These are phyloP conservation scores for Eucalyptus sp. DNA, from an alignment of 345 rosid species.

Conservation along the genomic window DNA sequence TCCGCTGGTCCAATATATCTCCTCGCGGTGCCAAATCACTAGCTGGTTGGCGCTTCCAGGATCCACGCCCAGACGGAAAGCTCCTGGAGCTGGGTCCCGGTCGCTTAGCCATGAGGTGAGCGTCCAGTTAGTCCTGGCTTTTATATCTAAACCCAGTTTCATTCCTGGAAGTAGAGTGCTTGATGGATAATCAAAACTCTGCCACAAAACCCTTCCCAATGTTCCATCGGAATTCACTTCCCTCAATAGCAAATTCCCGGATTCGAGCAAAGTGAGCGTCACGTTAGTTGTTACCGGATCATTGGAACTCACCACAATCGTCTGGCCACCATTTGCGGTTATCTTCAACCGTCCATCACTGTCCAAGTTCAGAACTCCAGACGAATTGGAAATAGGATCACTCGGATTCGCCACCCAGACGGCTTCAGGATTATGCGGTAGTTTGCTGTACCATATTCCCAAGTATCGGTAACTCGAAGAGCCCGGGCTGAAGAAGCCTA, in stretches of 20 bases:
- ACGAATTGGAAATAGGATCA: conserved; percentile 32
- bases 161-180: conserved; percentile 46
- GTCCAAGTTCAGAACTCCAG: conserved; percentile 29
- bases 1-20: conserved; percentile 51
- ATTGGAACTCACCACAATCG: conserved; percentile 18
- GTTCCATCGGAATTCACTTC: conserved; percentile 4
- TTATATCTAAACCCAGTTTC: conserved; percentile 46
- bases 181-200: conserved; percentile 56
- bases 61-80: conserved; percentile 49
- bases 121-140: conserved; percentile 27
- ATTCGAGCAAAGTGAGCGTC: conserved; percentile 30
- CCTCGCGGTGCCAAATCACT: conserved; percentile 29
- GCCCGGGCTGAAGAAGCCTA: conserved; percentile 51
- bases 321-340: conserved; percentile 7
- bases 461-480: conserved; percentile 34
- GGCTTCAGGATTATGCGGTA: conserved; percentile 16
- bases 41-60: conserved; percentile 26
- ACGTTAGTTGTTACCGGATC: conserved; percentile 1
- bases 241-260: conserved; percentile 39
- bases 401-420: conserved; percentile 52
- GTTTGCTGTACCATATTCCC: conserved; percentile 34
- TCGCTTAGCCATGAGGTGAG: conserved; percentile 39
- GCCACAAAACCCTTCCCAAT: conserved; percentile 35
- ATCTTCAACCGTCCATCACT: conserved; percentile 35
- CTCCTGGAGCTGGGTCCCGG: conserved; percentile 36